These are phyloP conservation scores for Oxytropis ochrocephala DNA, from an alignment of 306 rosid genomes.

Conservation along the genomic window DNA sequence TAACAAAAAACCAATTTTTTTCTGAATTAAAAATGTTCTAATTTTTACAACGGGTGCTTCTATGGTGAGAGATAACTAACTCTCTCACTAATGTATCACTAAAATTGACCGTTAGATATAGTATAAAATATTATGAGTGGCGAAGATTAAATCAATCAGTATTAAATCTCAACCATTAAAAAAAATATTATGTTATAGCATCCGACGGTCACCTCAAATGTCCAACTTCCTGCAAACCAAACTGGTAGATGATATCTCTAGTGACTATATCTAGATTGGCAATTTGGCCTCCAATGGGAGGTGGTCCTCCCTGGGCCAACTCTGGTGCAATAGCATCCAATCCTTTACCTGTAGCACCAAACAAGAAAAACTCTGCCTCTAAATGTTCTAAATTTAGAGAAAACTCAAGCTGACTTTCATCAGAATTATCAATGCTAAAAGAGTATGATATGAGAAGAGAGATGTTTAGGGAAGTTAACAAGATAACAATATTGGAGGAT, in stretches of 20 bases:
- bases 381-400: conserved; percentile 48
- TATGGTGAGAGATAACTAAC: no score
- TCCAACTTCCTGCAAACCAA: conserved; percentile 68
- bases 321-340: conserved; percentile 41
- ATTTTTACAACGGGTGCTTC: no score
- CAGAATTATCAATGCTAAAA: background rate
- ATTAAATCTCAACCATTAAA: no score
- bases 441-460: background rate
- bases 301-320: conserved; percentile 48
- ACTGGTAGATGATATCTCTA: conserved; percentile 43
- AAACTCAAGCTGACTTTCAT: background rate
- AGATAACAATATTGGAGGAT: background rate
- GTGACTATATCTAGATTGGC: conserved; percentile 33
- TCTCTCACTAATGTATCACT: no score
- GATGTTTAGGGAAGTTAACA: background rate
- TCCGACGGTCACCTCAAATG: conserved; percentile 41
- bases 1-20: no score
- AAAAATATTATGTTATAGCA: no score
- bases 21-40: no score
- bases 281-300: conserved; percentile 46
- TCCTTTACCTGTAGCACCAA: conserved; percentile 53
- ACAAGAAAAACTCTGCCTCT: conserved; percentile 63
- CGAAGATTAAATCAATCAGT: no score
- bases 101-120: no score
- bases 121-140: no score